Evolutionary conservation across 148 eudicot species (phyloP).

Genomic region (Camellia japonica): DNA sequence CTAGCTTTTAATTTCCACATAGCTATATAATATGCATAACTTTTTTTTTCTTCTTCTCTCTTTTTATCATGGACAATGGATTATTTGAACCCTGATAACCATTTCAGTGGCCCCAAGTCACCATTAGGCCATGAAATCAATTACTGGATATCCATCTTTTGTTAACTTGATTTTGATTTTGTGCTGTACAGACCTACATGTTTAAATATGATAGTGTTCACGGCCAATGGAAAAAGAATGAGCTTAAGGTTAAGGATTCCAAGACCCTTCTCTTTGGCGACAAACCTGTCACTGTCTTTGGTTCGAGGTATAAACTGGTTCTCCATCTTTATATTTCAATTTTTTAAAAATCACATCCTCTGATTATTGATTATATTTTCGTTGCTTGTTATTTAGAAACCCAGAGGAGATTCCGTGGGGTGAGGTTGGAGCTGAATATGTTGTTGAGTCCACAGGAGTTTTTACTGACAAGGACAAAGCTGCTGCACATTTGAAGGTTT

Average conservation of each 20-base stretch:
- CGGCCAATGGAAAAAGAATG: constrained; percentile 55
- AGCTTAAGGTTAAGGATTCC: constrained; percentile 47
- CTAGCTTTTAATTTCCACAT: neutral
- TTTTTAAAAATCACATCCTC: neutral
- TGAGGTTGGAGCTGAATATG: constrained; percentile 48
- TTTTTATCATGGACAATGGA: neutral
- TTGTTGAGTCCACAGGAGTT: constrained; percentile 61
- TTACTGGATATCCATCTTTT: neutral
- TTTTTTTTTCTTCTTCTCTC: neutral
- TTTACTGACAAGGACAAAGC: constrained; percentile 66
- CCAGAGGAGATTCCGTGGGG: constrained; percentile 48
- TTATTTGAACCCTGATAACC: neutral
- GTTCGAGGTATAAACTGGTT: constrained; percentile 32
- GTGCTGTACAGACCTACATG: constrained; percentile 51
- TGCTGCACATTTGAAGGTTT: constrained; percentile 68
- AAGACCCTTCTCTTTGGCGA: constrained; percentile 60
- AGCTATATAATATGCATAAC: neutral
- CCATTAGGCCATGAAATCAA: neutral
- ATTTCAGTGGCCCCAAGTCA: neutral
- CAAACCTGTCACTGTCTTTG: constrained; percentile 45
- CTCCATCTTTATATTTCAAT: neutral
- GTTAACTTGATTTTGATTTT: constrained; percentile 14
- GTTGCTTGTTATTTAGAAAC: constrained; percentile 28
- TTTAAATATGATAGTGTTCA: constrained; percentile 69
- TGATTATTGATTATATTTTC: neutral